These are phyloP conservation scores for Symbiodinium natans DNA, from an alignment of 73 alveolate genomes.

Conservation along the genomic window DNA sequence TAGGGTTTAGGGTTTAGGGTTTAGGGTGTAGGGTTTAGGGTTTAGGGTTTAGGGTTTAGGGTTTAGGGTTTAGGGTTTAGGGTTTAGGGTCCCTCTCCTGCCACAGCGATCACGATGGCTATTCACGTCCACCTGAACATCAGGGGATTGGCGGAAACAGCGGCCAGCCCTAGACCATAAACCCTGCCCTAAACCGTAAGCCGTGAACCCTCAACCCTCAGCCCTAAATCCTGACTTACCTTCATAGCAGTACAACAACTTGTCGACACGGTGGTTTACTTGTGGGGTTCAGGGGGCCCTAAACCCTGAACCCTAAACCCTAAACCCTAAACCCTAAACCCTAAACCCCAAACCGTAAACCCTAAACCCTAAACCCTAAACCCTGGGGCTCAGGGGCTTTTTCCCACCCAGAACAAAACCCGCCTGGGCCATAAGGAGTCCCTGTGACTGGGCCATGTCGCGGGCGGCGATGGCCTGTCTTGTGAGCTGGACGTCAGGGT, in stretches of 20 bases:
- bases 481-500: no score
- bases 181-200: no score
- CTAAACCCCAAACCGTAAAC: not conserved
- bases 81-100: not conserved
- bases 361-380: not conserved
- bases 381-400: no score
- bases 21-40: not conserved
- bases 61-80: not conserved
- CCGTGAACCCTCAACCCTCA: no score
- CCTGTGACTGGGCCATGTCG: not conserved
- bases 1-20: not conserved
- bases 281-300: no score
- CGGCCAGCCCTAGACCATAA: no score
- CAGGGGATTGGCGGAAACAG: no score
- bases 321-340: no score
- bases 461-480: not conserved
- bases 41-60: not conserved
- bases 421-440: not conserved
- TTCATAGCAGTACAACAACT: no score
- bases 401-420: not conserved
- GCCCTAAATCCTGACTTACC: no score
- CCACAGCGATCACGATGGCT: constrained; percentile 6
- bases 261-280: no score
- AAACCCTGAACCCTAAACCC: not conserved
- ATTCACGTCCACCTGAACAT: not conserved